Base-by-base conservation (phyloP, 768 basidiomycete species). In the Sutorius australiensis region DNA sequence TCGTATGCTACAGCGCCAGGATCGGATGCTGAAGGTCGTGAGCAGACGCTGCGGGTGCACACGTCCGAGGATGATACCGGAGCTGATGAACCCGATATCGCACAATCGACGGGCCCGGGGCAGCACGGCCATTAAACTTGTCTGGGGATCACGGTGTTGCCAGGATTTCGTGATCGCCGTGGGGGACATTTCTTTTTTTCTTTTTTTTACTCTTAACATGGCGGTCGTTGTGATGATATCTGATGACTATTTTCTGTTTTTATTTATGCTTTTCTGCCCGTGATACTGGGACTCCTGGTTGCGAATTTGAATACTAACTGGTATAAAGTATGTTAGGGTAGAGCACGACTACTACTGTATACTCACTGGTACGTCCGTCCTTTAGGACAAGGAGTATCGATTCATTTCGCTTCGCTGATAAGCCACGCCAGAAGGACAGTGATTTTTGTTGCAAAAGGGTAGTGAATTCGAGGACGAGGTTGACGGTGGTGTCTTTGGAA, bases 71-170 rank as follows among this genome's bases (percentile, higher is more conserved):
- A 34, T 14, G 59, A 48, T 37, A 28, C 24, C 24, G 24, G n/a
- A 32, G 32, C 4, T 21, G 37, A 28, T n/a, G 60, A 34, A 5
- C 57, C 45, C 2, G 31, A 24, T n/a, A 65, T 63, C 17, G 57
- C 64, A 9, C 53, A 42, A 42, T 56, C 58, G 16, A 44, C 9
- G 33, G 60, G 54, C 6, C 58, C 61, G 4, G 34, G 33, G n/a
- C 65, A n/a, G 62, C 63, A 24, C 48, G 66, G 33, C 48, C 60
- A 3, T 41, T 37, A n/a, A 32, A 28, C 11, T 11, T 54, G 12
- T 46, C 52, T 28, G 28, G 37, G n/a, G 24, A 32, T 36, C 32
- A 47, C 4, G 36, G 28, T 47, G 24, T 47, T 36, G n/a, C n/a
- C 11, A 17, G 11, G 34, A 11, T 8, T 47, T 2, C 4, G 11